phyloP scores from a whole-genome alignment of 2,329 filamentous ascomycete genomes.

The Ceratocystis papillata region DNA sequence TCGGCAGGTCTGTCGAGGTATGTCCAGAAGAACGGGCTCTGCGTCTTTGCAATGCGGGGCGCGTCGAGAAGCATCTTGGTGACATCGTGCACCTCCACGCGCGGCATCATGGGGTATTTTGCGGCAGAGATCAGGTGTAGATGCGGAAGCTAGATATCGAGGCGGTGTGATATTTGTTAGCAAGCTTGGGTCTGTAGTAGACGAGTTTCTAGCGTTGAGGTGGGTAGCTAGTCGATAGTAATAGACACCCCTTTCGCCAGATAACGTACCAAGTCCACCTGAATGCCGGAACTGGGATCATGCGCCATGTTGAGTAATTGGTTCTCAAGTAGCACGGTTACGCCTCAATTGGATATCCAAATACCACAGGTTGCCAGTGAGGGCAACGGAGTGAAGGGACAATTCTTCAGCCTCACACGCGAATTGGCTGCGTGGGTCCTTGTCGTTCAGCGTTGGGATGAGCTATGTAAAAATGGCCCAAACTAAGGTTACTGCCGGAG shows the following conservation, averaged over 20 bases:
- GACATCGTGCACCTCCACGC: conserved; percentile 63
- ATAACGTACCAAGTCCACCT: conserved; percentile 35
- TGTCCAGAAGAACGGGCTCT: conserved; percentile 84
- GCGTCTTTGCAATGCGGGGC: conserved; percentile 72
- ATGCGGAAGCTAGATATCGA: conserved; percentile 57
- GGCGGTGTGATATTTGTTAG: neutral
- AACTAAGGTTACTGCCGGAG: too few species aligned
- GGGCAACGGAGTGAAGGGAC: neutral
- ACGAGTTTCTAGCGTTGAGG: too few species aligned
- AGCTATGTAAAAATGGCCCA: neutral
- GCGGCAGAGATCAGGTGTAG: conserved; percentile 80
- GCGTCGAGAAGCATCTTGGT: conserved; percentile 75
- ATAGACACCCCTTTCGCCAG: neutral
- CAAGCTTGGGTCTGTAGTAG: neutral
- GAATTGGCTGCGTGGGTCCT: neutral
- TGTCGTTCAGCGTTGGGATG: neutral
- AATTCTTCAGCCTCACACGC: conserved; percentile 5
- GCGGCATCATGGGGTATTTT: conserved; percentile 63
- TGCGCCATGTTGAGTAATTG: conserved; percentile 32
- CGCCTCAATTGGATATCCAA: too few species aligned
- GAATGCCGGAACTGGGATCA: conserved; percentile 36
- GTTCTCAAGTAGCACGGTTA: too few species aligned
- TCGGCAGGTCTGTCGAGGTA: conserved; percentile 75
- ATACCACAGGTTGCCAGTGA: too few species aligned
- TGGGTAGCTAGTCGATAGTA: neutral